Base-by-base conservation (phyloP, 257 asterid genomes). In the Solanum piurae region DNA sequence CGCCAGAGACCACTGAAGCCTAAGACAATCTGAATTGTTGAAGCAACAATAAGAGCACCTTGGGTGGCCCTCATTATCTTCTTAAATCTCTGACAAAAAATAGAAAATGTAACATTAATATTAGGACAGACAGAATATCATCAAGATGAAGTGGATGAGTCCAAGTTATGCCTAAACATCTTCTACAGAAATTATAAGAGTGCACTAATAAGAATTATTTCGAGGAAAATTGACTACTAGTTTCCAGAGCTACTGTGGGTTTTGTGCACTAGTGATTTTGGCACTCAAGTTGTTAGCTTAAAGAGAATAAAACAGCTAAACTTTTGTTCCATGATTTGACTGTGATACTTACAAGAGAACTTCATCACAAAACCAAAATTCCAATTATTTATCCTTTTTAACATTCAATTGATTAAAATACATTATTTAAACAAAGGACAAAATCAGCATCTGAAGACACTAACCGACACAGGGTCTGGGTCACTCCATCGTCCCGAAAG, bases 1-100 rank as follows among this genome's bases (percentile, higher is more conserved):
- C 98, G 98, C 98, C 98, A 94, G 80, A 96, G 98, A 62, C 98
- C 98, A 91, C 98, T 96, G 89, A 96, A 96, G 75, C 98, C 98
- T 12, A 96, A 88, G 88, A 95, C 94, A 82, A 96, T 95, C 77
- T 96, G 98, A 92, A 96, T 89, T 64, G 95, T 93, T 23, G 98
- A 96, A 80, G 98, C 98, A 86, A 96, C 93, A 21, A 96, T 95
- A 58, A 94, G 91, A 66, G 98, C 98, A 29, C 98, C 98, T 68
- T 96, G 98, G 3, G 98, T 93, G 31, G 98, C 98, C 88, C 98
- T 90, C 98, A 95, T 95, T 88, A 90, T 90, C 91, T 96, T 96
- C 92, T 89, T 93, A 93, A 96, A 96, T 89, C 87, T 94, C 98
- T 95, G 93, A 34, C 11, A 18, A 71, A 71, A 27, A 64, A 23